Evolutionary conservation across 2,329 filamentous ascomycete species (phyloP).

Genomic region (Pseudogymnoascus sp.): DNA sequence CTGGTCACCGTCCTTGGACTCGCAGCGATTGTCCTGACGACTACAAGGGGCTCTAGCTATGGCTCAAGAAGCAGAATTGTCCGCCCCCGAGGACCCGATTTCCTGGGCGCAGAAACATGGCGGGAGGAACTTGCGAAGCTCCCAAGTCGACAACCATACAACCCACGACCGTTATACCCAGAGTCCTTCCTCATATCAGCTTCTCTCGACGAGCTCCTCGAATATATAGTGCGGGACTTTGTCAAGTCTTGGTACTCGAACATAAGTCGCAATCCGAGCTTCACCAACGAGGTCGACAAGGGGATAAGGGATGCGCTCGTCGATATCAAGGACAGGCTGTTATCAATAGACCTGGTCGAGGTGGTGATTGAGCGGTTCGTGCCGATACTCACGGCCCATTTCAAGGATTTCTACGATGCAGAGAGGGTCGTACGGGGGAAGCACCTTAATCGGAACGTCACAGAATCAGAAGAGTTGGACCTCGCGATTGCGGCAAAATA

Average conservation of each 20-base stretch:
- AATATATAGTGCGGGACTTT: conserved; percentile 72
- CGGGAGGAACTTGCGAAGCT: conserved; percentile 58
- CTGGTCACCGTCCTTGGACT: conserved; percentile 45
- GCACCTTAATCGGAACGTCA: conserved; percentile 80
- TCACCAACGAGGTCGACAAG: conserved; percentile 79
- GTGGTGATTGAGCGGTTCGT: conserved; percentile 73
- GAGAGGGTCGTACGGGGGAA: conserved; percentile 79
- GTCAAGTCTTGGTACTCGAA: conserved; percentile 79
- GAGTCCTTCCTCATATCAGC: conserved; percentile 69
- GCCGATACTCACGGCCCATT: conserved; percentile 79
- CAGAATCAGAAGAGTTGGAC: conserved; percentile 93
- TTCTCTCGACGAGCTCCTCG: conserved; percentile 70
- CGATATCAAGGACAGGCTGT: conserved; percentile 62
- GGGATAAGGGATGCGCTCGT: conserved; percentile 64
- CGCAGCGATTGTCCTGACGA: conserved; percentile 51
- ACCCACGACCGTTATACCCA: conserved; percentile 61
- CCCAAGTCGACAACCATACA: conserved; percentile 57
- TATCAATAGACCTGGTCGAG: conserved; percentile 74
- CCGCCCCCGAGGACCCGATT: conserved; percentile 42
- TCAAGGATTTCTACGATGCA: conserved; percentile 84
- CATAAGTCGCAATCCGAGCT: conserved; percentile 73
- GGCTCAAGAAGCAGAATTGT: conserved; percentile 32
- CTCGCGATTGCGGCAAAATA: conserved; percentile 94
- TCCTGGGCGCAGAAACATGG: conserved; percentile 59
- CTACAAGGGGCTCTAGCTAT: conserved; percentile 43